These are phyloP conservation scores for Mycosarcoma mackinlayi DNA, from an alignment of 1,284 basidiomycete species.

Conservation along the genomic window DNA sequence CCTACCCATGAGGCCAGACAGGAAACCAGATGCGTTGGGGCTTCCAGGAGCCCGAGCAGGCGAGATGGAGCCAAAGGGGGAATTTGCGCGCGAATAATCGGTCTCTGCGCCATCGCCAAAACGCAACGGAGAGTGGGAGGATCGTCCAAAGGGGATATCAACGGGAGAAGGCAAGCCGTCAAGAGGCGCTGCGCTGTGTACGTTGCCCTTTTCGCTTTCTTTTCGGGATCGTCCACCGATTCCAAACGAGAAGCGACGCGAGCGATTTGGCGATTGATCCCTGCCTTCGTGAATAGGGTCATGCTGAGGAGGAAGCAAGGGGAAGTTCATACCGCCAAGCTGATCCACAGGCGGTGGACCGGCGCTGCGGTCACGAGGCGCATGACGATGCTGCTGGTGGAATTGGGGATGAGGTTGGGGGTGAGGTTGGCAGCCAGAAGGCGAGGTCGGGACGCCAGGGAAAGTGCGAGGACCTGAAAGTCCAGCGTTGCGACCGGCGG, in stretches of 20 bases:
- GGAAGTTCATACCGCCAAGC: constrained; percentile 14
- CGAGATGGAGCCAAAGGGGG: constrained; percentile 52
- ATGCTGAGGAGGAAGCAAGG: constrained; percentile 19
- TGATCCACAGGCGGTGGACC: constrained; percentile 9
- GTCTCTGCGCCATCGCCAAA: constrained; percentile 27
- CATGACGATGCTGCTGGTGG: constrained; percentile 9
- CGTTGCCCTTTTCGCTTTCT: constrained; percentile 18
- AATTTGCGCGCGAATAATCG: constrained; percentile 44
- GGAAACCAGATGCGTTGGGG: constrained; percentile 40
- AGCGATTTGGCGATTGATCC: constrained; percentile 27
- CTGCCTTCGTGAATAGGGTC: constrained; percentile 6
- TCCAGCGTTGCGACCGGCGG: constrained; percentile 11
- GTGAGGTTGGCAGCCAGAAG: constrained; percentile 7
- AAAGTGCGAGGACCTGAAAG: constrained; percentile 37
- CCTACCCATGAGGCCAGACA: constrained; percentile 24
- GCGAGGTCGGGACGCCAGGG: constrained; percentile 15
- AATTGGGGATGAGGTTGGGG: constrained; percentile 6
- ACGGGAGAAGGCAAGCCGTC: constrained; percentile 50
- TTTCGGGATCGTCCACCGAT: constrained; percentile 12
- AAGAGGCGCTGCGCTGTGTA: constrained; percentile 27
- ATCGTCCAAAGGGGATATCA: constrained; percentile 43
- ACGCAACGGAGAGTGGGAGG: constrained; percentile 26
- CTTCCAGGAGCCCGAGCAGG: constrained; percentile 23
- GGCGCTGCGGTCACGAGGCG: constrained; percentile 9
- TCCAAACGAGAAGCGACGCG: constrained; percentile 39